Conservation (phyloP, 495 filamentous ascomycete genomes). For the Achaetomiella virescens region DNA sequence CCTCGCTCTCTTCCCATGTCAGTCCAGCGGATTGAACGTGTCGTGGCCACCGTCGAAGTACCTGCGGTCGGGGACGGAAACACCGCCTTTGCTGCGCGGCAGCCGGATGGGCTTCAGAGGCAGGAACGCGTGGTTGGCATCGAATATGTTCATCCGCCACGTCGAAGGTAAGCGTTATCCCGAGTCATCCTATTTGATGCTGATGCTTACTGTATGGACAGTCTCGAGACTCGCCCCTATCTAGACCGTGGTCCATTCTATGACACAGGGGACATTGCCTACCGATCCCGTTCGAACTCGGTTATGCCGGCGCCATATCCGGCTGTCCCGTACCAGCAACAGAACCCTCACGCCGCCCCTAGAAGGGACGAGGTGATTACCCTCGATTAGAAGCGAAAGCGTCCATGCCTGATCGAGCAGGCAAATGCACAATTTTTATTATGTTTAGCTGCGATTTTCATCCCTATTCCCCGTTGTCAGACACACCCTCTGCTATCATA, state of each 20-base stretch:
- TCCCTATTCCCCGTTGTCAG: too few species aligned
- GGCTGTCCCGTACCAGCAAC: not conserved
- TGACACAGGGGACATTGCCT: not conserved
- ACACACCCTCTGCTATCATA: too few species aligned
- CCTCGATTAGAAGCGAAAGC: not conserved
- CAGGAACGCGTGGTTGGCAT: constrained; percentile 25
- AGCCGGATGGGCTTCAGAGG: constrained; percentile 7
- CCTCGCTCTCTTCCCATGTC: not conserved
- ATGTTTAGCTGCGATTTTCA: too few species aligned
- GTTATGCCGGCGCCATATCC: constrained; percentile 1
- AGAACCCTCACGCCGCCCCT: not conserved
- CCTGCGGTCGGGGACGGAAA: constrained; percentile 1
- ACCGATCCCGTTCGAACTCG: constrained; percentile 5
- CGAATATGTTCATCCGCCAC: constrained; percentile 12
- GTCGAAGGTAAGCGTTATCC: constrained; percentile 6
- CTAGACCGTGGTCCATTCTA: not conserved
- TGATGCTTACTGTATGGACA: not conserved
- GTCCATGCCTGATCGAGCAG: not conserved
- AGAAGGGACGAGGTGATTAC: constrained; percentile 7
- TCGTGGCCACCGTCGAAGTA: constrained; percentile 11
- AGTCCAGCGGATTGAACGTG: constrained; percentile 8
- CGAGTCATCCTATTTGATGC: too few species aligned
- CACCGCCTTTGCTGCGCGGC: not conserved
- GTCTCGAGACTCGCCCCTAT: not conserved
- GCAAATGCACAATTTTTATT: too few species aligned